Conservation (phyloP, 2,329 filamentous ascomycete genomes). For the Hymenoscyphus linearis region DNA sequence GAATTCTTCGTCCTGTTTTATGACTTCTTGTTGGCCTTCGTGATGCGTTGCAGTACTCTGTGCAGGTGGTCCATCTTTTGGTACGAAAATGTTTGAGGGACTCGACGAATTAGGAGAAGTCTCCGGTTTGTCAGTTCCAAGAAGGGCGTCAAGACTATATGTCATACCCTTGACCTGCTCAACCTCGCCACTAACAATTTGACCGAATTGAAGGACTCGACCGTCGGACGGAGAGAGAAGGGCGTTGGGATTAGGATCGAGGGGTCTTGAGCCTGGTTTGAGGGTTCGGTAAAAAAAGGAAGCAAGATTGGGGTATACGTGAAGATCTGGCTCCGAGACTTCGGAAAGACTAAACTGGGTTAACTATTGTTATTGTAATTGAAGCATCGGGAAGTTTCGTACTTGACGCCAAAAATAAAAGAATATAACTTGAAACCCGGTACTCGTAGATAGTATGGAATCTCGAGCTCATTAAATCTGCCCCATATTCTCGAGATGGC, state of each 20-base stretch:
- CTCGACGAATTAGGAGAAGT: conserved; percentile 26
- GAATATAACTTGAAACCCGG: conserved; percentile 72
- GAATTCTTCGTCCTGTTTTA: conserved; percentile 85
- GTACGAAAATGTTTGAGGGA: conserved; percentile 45
- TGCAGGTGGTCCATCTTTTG: conserved; percentile 17
- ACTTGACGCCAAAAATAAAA: conserved; percentile 68
- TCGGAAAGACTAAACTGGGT: conserved; percentile 61
- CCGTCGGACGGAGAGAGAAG: conserved; percentile 88
- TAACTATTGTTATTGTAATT: neutral
- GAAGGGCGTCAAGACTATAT: conserved; percentile 87
- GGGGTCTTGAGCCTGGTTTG: conserved; percentile 79
- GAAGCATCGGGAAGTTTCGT: conserved; percentile 16
- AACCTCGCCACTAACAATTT: conserved; percentile 88
- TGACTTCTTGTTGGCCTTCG: conserved; percentile 51
- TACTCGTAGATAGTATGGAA: conserved; percentile 64
- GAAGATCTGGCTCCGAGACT: conserved; percentile 81
- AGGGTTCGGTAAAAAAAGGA: conserved; percentile 96
- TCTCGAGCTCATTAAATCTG: conserved; percentile 65
- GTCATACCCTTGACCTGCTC: conserved; percentile 99
- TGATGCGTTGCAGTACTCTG: conserved; percentile 24
- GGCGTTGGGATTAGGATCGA: conserved; percentile 75
- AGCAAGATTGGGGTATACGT: conserved; percentile 84
- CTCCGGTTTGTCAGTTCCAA: conserved; percentile 61
- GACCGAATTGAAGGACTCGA: conserved; percentile 83
- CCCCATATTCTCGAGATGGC: conserved; percentile 68